Evolutionary conservation across 2,329 filamentous ascomycete genomes (phyloP).

Genomic region (Fusarium proliferatum): DNA sequence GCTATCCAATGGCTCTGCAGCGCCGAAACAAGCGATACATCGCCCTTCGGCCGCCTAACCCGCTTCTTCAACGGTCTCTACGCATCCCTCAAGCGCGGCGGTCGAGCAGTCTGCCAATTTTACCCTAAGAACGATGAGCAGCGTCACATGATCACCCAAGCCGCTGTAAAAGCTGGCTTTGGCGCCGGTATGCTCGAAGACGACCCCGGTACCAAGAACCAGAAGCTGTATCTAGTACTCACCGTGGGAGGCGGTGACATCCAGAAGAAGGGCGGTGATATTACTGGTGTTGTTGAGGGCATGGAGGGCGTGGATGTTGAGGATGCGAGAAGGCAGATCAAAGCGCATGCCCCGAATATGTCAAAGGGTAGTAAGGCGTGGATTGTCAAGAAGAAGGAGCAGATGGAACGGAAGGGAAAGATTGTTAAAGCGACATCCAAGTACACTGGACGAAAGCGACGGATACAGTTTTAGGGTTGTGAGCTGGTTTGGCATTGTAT

Average conservation of each 20-base stretch:
- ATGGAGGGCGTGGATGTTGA: constrained; percentile 90
- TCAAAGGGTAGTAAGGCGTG: constrained; percentile 85
- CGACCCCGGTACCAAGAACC: constrained; percentile 94
- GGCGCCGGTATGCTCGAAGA: constrained; percentile 95
- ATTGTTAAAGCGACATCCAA: constrained; percentile 92
- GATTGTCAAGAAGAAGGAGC: constrained; percentile 88
- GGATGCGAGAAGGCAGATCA: constrained; percentile 70
- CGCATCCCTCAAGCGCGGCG: constrained; percentile 82
- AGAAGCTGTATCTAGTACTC: constrained; percentile 94
- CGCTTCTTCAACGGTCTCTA: constrained; percentile 96
- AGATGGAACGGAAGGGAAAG: constrained; percentile 95
- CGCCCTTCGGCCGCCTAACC: constrained; percentile 78
- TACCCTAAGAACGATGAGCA: constrained; percentile 97
- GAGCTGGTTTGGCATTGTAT: constrained; percentile 43
- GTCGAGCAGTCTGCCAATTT: constrained; percentile 94
- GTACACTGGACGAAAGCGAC: constrained; percentile 91
- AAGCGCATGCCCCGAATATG: constrained; percentile 58
- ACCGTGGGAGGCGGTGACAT: constrained; percentile 77
- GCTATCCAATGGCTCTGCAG: constrained; percentile 99
- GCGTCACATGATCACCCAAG: constrained; percentile 89
- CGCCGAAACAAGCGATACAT: constrained; percentile 88
- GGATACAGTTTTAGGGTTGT: constrained; percentile 73
- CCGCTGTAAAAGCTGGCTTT: constrained; percentile 93
- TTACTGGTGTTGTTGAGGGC: constrained; percentile 87
- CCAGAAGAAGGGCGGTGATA: constrained; percentile 74